Percentiles rank a stretch among this genome's conserved stretches.
phyloP scores from a whole-genome alignment of 2,329 filamentous ascomycete species.

The Cylindrodendrum hubeiense region DNA sequence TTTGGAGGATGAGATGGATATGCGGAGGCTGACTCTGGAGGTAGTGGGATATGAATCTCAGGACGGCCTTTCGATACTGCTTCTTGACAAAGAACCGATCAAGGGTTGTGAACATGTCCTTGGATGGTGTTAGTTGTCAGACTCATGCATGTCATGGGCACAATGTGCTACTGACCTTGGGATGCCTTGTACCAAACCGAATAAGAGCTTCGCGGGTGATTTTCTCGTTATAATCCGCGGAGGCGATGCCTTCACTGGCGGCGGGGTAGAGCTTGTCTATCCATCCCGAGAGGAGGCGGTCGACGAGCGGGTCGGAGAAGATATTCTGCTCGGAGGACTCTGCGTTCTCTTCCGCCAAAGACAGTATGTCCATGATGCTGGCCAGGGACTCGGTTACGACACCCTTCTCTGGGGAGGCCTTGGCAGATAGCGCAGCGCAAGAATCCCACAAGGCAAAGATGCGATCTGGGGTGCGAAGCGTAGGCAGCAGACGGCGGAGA shows the following conservation, averaged over 20 bases:
- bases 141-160: background rate
- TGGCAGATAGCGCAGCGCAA: conserved; percentile 53
- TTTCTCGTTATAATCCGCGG: conserved; percentile 61
- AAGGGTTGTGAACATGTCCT: conserved; percentile 76
- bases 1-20: conserved; percentile 79
- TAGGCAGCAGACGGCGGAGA: conserved; percentile 72
- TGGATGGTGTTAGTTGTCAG: conserved; percentile 11
- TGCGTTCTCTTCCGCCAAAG: conserved; percentile 71
- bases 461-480: conserved; percentile 72
- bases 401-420: conserved; percentile 71
- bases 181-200: conserved; percentile 75
- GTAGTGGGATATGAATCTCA: conserved; percentile 79
- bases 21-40: conserved; percentile 84
- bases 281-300: conserved; percentile 69
- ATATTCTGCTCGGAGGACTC: conserved; percentile 57
- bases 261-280: conserved; percentile 60
- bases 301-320: conserved; percentile 63
- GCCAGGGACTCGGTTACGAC: conserved; percentile 74
- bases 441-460: conserved; percentile 79
- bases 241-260: conserved; percentile 51
- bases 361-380: conserved; percentile 74
- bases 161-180: conserved; percentile 58
- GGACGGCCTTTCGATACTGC: conserved; percentile 71
- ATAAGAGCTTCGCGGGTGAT: conserved; percentile 65
- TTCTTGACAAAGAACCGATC: conserved; percentile 75